A percentile compares a stretch with the other conserved stretches of the same genome.
These are phyloP conservation scores for Adansonia gregorii DNA, from an alignment of 441 rosid species.

Conservation along the genomic window DNA sequence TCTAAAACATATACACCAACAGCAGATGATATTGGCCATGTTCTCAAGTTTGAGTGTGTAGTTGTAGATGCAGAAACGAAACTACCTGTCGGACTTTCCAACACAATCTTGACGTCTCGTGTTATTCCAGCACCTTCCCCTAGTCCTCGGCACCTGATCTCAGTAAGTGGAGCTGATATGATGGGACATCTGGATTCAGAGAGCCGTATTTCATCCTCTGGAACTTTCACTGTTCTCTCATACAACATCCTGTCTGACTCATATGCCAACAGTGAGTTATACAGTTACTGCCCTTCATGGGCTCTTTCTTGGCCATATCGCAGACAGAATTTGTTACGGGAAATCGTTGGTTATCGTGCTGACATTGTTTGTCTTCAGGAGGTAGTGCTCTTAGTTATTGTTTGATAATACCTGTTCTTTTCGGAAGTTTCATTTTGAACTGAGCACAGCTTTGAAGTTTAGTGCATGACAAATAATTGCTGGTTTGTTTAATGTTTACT, in stretches of 20 bases:
- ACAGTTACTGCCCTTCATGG: conserved; percentile 98
- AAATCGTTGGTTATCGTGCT: conserved; percentile 96
- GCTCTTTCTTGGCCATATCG: conserved; percentile 99
- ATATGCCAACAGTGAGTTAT: conserved; percentile 77
- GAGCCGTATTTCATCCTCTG: conserved; percentile 71
- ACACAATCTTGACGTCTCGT: conserved; percentile 80
- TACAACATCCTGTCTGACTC: conserved; percentile 92
- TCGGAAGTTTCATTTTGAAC: background rate
- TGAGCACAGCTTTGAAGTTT: background rate
- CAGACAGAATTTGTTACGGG: conserved; percentile 88
- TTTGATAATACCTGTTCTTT: conserved; percentile 7
- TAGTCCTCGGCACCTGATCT: conserved; percentile 83
- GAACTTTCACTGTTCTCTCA: conserved; percentile 90
- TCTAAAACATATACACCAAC: conserved; percentile 93
- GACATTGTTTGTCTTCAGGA: conserved; percentile 98
- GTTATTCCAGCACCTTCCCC: conserved; percentile 99
- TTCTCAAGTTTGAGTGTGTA: conserved; percentile 93
- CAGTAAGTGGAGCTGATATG: conserved; percentile 76
- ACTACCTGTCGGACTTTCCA: conserved; percentile 67
- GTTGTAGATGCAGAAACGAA: conserved; percentile 85
- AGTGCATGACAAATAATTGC: background rate
- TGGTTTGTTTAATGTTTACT: background rate
- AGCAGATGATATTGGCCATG: conserved; percentile 91
- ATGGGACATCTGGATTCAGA: conserved; percentile 80
- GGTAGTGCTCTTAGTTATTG: conserved; percentile 46